Evolutionary conservation across 176 grass and related monocot genomes (phyloP).

Genomic region (Metroxylon sagu): DNA sequence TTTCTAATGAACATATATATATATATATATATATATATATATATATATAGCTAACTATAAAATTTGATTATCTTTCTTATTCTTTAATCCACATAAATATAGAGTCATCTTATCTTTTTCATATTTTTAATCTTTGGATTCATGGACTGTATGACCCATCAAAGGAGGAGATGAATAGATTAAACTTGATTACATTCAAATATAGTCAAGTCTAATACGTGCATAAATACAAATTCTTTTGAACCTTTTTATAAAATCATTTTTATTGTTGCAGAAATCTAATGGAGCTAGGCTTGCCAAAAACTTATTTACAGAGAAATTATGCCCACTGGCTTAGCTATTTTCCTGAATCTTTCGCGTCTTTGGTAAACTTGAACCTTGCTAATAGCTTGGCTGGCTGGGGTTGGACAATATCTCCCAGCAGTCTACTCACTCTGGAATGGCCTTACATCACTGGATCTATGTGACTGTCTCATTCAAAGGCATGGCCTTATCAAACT

Average conservation of each 20-base stretch:
- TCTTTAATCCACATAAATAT: too few relatives aligned
- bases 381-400: constrained; percentile 52
- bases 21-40: too few relatives aligned
- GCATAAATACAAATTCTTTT: not conserved
- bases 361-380: constrained; percentile 56
- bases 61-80: too few relatives aligned
- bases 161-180: too few relatives aligned
- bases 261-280: constrained; percentile 36
- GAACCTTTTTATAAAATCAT: constrained; percentile 1
- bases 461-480: constrained; percentile 53
- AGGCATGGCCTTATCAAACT: constrained; percentile 49
- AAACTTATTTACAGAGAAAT: constrained; percentile 55
- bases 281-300: constrained; percentile 51
- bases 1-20: too few relatives aligned
- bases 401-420: constrained; percentile 39
- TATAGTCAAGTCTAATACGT: too few relatives aligned
- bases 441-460: constrained; percentile 55
- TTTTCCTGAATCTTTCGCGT: constrained; percentile 56
- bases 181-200: too few relatives aligned
- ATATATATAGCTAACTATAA: too few relatives aligned
- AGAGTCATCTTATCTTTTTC: too few relatives aligned
- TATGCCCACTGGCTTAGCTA: constrained; percentile 43
- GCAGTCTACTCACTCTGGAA: constrained; percentile 56
- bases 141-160: too few relatives aligned
- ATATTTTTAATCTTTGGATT: too few relatives aligned